Base-by-base conservation (phyloP, 1,139 yeast species). In the Geotrichum europaeum region DNA sequence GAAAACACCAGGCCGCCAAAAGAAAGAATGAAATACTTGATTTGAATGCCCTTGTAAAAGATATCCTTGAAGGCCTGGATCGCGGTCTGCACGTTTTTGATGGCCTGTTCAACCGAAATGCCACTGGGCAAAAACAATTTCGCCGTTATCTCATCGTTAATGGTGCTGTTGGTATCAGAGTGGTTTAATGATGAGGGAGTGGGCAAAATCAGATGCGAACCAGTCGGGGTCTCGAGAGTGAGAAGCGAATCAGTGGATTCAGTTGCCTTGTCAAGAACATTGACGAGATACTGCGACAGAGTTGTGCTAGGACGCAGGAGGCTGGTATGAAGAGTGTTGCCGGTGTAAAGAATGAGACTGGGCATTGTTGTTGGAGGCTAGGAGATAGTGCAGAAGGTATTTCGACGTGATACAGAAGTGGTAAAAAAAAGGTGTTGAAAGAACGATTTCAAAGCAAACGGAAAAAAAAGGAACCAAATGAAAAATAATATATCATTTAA, bases 1-100 rank as follows among this genome's bases (percentile, higher is more conserved):
- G 68, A 65, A 58, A 69, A 69, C 4, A 64, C 57, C 5, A 69
- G 59, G 4, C 70, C 72, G 32, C 70, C 70, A 24, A 70, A 58
- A 15, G 71, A 65, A 34, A 70, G 43, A 28, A 70, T 67, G 32
- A 70, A 60, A 6, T 64, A 59, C 22, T 65, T 63, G 56, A 70
- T 64, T 25, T 45, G 49, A 5, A 47, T 49, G 15, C 49, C 49
- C n/a, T 50, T 50, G 51, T 54, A 53, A 12, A 54, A 50, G 51
- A 47, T 9, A 13, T 50, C 50, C 51, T 50, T 36, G 43, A 58
- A 51, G 10, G 58, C 56, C 13, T 32, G 34, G 40, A 55, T 24
- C 24, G 55, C 55, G 12, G 52, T 36, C n/a, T 56, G 25, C n/a
- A 45, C 55, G 18, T 52, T 49, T 28, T 30, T 53, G 5, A 54